Conservation (phyloP, 2,329 filamentous ascomycete genomes). For the Aspergillus nomiae region DNA sequence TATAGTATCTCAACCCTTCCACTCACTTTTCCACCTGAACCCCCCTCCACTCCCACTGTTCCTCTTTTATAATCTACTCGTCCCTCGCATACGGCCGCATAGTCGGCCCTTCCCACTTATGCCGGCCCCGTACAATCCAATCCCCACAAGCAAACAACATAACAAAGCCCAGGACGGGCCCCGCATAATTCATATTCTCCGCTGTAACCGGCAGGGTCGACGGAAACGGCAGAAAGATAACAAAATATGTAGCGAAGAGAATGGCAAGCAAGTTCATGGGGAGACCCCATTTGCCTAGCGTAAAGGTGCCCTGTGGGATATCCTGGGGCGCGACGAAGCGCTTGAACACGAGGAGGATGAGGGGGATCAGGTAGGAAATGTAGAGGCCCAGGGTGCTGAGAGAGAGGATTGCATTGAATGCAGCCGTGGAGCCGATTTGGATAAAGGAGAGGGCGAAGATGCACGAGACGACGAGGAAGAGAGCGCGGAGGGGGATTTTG, state of each 20-base stretch:
- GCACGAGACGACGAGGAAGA: constrained; percentile 28
- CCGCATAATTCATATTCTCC: constrained; percentile 38
- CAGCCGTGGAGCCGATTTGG: constrained; percentile 51
- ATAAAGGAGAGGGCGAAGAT: constrained; percentile 42
- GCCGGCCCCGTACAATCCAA: constrained; percentile 26
- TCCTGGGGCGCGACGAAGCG: constrained; percentile 19
- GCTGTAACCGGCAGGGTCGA: constrained; percentile 31
- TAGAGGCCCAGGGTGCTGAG: constrained; percentile 52
- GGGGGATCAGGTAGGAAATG: constrained; percentile 51
- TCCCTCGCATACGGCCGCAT: constrained; percentile 3
- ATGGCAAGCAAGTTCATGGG: constrained; percentile 31
- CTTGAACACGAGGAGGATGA: constrained; percentile 33
- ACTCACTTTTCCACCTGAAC: no score
- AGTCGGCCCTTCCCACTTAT: constrained; percentile 27
- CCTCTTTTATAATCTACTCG: no score
- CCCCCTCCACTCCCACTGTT: no score
- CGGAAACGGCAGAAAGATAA: constrained; percentile 36
- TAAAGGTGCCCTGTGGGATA: constrained; percentile 29
- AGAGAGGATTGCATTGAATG: constrained; percentile 56
- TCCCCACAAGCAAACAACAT: constrained; percentile 26
- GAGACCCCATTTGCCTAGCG: constrained; percentile 30
- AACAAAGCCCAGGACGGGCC: constrained; percentile 26
- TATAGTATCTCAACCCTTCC: no score
- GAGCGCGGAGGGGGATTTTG: constrained; percentile 44
- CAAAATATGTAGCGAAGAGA: constrained; percentile 31